Conservation (phyloP, 192 early-diverging fungal genomes). For the Radiomyces spectabilis region DNA sequence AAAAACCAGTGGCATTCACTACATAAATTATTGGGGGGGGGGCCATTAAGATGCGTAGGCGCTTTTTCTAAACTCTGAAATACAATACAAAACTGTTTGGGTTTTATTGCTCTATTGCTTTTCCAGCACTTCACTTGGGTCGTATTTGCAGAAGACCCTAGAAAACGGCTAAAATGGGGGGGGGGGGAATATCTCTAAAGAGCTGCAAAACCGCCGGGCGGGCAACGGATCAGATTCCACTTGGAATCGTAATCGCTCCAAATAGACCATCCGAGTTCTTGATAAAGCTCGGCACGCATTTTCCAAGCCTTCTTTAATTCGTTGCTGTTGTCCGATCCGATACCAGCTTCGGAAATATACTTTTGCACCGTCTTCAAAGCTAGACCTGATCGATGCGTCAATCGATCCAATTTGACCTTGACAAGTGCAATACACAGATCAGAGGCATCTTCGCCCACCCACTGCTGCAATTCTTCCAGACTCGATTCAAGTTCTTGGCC, state of each 20-base stretch:
- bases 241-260: conserved; percentile 63
- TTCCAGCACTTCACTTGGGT: no score
- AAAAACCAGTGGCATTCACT: no score
- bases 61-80: no score
- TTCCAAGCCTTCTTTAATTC: conserved; percentile 47
- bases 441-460: conserved; percentile 47
- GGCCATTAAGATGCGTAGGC: no score
- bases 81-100: no score
- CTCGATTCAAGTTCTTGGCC: conserved; percentile 49
- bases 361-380: conserved; percentile 70
- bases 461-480: conserved; percentile 48
- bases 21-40: no score
- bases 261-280: conserved; percentile 57
- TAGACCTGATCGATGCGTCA: conserved; percentile 47
- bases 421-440: conserved; percentile 48
- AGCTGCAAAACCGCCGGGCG: conserved; percentile 34
- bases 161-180: no score
- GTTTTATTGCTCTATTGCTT: no score
- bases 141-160: no score
- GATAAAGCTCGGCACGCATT: conserved; percentile 48
- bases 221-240: conserved; percentile 44
- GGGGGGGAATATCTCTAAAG: no score
- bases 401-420: conserved; percentile 48
- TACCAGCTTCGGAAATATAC: conserved; percentile 54
- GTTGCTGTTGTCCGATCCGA: conserved; percentile 38